Evolutionary conservation across 441 rosid genomes (phyloP).

Genomic region (Corymbia citriodora): DNA sequence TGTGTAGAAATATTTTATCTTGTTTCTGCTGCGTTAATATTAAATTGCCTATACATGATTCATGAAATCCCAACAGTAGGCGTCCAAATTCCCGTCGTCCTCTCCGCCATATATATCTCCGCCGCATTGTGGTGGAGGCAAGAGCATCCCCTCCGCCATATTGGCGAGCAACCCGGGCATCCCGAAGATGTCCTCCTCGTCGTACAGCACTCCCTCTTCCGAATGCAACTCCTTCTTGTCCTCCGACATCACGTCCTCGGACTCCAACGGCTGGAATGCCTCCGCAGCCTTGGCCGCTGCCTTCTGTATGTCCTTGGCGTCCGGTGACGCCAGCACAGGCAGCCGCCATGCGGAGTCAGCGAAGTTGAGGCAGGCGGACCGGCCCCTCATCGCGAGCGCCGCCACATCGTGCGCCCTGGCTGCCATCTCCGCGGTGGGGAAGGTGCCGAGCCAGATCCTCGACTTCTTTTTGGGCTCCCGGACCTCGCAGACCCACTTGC

Average conservation of each 20-base stretch:
- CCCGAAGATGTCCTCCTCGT: constrained; percentile 52
- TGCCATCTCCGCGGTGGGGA: constrained; percentile 72
- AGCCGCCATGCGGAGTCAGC: constrained; percentile 72
- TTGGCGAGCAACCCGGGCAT: constrained; percentile 44
- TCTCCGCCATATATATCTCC: neutral
- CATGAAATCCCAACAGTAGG: too few species aligned
- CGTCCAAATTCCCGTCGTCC: constrained; percentile 25
- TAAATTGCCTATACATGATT: too few species aligned
- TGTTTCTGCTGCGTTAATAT: too few species aligned
- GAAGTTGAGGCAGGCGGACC: constrained; percentile 72
- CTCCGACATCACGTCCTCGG: neutral
- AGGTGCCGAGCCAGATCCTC: constrained; percentile 88
- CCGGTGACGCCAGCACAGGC: constrained; percentile 46
- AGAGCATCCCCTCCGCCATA: constrained; percentile 74
- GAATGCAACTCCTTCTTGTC: neutral
- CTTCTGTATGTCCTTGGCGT: constrained; percentile 65
- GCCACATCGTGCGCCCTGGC: constrained; percentile 92
- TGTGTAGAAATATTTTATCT: too few species aligned
- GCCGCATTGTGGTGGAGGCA: constrained; percentile 54
- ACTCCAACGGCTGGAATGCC: constrained; percentile 25
- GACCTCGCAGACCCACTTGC: constrained; percentile 89
- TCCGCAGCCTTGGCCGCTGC: constrained; percentile 70
- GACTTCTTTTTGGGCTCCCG: constrained; percentile 79
- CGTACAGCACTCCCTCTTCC: constrained; percentile 5
- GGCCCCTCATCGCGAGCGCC: constrained; percentile 59